Conservation (phyloP, 2,329 filamentous ascomycete genomes). For the Trichophaea hybrida region DNA sequence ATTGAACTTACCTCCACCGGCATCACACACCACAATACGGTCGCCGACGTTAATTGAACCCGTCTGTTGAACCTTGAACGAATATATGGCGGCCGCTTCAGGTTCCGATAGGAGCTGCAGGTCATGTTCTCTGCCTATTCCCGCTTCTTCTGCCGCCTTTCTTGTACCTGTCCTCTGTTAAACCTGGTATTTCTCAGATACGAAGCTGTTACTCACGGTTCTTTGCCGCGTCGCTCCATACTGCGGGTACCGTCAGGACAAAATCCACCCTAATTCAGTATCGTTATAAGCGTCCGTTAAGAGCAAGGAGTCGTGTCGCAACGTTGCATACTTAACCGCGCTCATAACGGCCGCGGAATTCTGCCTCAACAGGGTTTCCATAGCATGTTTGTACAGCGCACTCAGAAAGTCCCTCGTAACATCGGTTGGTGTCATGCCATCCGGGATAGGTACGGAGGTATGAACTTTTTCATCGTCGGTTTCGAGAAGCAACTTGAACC, state of each 20-base stretch:
- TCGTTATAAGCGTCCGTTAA: not conserved
- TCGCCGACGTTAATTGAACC: not conserved
- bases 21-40: conserved; percentile 1
- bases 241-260: conserved; percentile 65
- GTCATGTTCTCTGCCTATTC: conserved; percentile 3
- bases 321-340: conserved; percentile 9
- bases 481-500: conserved; percentile 24
- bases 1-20: not conserved
- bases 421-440: conserved; percentile 20
- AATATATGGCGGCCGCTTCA: conserved; percentile 1
- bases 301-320: not conserved
- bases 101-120: not conserved
- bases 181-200: not conserved
- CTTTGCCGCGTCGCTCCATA: conserved; percentile 72
- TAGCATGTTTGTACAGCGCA: conserved; percentile 21
- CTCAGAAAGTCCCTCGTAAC: conserved; percentile 22
- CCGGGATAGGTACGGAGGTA: conserved; percentile 19
- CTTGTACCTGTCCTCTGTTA: conserved; percentile 2
- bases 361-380: conserved; percentile 17
- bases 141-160: conserved; percentile 2
- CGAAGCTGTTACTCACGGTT: conserved; percentile 45
- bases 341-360: conserved; percentile 17
- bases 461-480: conserved; percentile 15
- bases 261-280: conserved; percentile 44
- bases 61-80: not conserved